These are phyloP conservation scores for Rhynchospora breviuscula DNA, from an alignment of 176 grass and related monocot genomes.

Conservation along the genomic window DNA sequence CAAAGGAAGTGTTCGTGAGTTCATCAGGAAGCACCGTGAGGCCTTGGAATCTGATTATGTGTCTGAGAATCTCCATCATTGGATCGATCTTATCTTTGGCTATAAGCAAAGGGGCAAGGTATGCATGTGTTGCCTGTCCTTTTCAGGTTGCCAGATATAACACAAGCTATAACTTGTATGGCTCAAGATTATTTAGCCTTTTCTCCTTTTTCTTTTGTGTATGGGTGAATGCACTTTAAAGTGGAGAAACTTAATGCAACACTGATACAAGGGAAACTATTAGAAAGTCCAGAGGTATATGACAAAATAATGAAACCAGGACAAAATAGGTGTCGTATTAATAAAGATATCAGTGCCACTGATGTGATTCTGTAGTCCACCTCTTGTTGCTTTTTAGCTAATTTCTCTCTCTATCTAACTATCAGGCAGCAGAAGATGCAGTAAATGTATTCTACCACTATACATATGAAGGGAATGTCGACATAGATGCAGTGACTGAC, in stretches of 20 bases:
- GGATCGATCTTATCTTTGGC: constrained; percentile 99
- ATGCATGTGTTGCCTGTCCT: constrained; percentile 11
- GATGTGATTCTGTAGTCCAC: constrained; percentile 14
- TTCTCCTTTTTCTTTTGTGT: constrained; percentile 13
- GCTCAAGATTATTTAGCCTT: constrained; percentile 14
- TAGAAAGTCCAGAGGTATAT: background rate
- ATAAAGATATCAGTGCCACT: background rate
- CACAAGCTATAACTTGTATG: background rate
- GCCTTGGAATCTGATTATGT: constrained; percentile 95
- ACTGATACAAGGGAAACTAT: background rate
- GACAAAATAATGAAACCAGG: background rate
- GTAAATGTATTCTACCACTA: constrained; percentile 99
- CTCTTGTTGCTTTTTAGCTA: constrained; percentile 6
- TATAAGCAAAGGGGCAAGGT: constrained; percentile 97
- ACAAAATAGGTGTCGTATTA: constrained; percentile 10
- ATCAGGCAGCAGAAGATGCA: constrained; percentile 92
- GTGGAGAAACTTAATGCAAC: constrained; percentile 8
- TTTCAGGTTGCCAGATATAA: constrained; percentile 12
- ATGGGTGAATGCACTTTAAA: background rate
- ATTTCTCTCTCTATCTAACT: constrained; percentile 18
- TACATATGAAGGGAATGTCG: constrained; percentile 97
- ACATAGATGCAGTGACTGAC: constrained; percentile 93
- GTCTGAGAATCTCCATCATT: constrained; percentile 97
- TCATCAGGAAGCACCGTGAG: constrained; percentile 92
- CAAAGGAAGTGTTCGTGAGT: constrained; percentile 85